Evolutionary conservation across 148 eudicot genomes (phyloP).

Genomic region (Pharnaceum exiguum): DNA sequence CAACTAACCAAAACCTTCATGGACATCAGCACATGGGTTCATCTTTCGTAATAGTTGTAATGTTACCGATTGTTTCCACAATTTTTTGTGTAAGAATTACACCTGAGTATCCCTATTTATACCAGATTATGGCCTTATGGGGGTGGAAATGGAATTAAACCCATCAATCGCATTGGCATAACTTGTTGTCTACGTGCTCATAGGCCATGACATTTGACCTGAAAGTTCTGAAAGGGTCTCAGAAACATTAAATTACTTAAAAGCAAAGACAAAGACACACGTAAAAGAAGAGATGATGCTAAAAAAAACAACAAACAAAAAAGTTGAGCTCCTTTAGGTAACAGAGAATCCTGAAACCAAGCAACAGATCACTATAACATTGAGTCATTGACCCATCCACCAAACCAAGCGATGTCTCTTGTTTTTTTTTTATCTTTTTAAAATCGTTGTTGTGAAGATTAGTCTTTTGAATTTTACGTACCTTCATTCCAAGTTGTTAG

Average conservation of each 20-base stretch:
- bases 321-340: slow-evolving; percentile 25
- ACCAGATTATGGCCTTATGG: slow-evolving; percentile 2
- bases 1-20: slow-evolving; percentile 31
- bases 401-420: slow-evolving; percentile 14
- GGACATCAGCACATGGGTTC: slow-evolving; percentile 21
- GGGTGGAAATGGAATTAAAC: slow-evolving; percentile 16
- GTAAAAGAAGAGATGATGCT: slow-evolving; percentile 14
- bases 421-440: too few relatives aligned
- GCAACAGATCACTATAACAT: slow-evolving; percentile 14
- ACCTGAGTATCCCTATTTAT: slow-evolving; percentile 26
- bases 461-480: too few relatives aligned
- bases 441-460: too few relatives aligned
- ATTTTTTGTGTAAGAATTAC: slow-evolving; percentile 8
- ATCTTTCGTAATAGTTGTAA: slow-evolving; percentile 11
- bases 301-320: slow-evolving; percentile 19
- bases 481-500: too few relatives aligned
- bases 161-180: slow-evolving; percentile 14
- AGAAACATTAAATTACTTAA: slow-evolving; percentile 11
- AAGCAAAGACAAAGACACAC: slow-evolving; percentile 17
- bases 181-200: slow-evolving; percentile 7
- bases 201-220: slow-evolving; percentile 16
- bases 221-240: neutral
- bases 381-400: slow-evolving; percentile 25
- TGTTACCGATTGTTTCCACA: slow-evolving; percentile 1
- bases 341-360: slow-evolving; percentile 29